Evolutionary conservation across 2,329 filamentous ascomycete species (phyloP).

Genomic region (Claviceps digitariae): DNA sequence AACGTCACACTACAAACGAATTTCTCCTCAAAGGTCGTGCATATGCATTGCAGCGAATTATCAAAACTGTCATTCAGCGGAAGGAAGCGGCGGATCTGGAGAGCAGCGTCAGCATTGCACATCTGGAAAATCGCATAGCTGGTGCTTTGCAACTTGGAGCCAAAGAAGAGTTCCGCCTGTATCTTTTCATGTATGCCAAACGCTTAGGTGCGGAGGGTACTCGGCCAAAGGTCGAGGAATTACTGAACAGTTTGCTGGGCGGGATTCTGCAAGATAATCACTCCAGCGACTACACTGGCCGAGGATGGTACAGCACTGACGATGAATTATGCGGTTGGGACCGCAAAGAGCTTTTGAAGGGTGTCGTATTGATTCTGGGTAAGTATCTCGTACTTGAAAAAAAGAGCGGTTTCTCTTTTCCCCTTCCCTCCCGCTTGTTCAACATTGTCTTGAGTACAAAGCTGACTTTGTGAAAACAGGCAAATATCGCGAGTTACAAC

Average conservation of each 20-base stretch:
- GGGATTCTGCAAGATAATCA: constrained; percentile 49
- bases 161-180: constrained; percentile 83
- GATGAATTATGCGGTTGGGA: constrained; percentile 84
- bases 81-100: constrained; percentile 92
- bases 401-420: background rate
- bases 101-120: constrained; percentile 79
- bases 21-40: constrained; percentile 83
- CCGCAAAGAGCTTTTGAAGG: constrained; percentile 72
- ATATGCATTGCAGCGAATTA: constrained; percentile 78
- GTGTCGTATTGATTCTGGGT: constrained; percentile 88
- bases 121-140: constrained; percentile 88
- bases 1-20: constrained; percentile 89
- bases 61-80: constrained; percentile 75
- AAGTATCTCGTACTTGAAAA: constrained; percentile 29
- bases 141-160: constrained; percentile 75
- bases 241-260: constrained; percentile 69
- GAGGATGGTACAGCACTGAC: constrained; percentile 51
- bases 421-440: too few relatives aligned
- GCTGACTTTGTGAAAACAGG: constrained; percentile 35
- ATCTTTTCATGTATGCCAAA: constrained; percentile 97
- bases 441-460: constrained; percentile 12
- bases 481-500: constrained; percentile 89
- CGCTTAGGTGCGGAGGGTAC: constrained; percentile 82
- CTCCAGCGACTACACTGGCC: constrained; percentile 28
- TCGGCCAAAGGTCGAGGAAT: constrained; percentile 80